Conservation (phyloP, 164 flowering plant genomes). For the Buxus sempervirens region DNA sequence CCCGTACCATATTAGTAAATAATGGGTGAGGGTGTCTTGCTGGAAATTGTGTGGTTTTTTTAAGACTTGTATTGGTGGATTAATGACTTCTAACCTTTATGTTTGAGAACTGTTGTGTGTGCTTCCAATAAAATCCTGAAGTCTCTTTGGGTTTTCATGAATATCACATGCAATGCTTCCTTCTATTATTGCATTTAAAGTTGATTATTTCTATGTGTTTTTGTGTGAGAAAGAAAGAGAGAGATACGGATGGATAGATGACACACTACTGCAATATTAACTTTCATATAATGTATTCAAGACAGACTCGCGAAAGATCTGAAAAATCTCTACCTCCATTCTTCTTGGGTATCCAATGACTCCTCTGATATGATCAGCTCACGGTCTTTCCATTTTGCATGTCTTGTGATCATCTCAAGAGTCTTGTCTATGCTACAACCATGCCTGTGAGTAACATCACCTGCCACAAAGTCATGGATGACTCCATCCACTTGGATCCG, state of each 20-base stretch:
- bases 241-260: no score
- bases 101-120: conserved; percentile 1
- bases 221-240: no score
- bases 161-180: no score
- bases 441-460: conserved; percentile 30
- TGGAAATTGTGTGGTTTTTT: not conserved
- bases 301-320: no score
- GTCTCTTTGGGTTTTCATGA: no score
- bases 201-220: not conserved
- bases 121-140: conserved; percentile 7
- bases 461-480: conserved; percentile 38
- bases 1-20: conserved; percentile 3
- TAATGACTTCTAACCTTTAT: not conserved
- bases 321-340: no score
- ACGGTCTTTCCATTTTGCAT: conserved; percentile 23
- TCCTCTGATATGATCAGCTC: conserved; percentile 15
- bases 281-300: no score
- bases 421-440: conserved; percentile 26
- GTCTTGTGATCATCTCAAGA: conserved; percentile 24
- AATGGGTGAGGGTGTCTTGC: not conserved
- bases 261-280: no score
- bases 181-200: not conserved
- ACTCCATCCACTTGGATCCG: conserved; percentile 43
- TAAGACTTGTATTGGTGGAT: not conserved
- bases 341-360: no score